Percentiles rank a stretch among this genome's conserved stretches.
Evolutionary conservation across 352 stramenopile species (phyloP).

Genomic region (Globisporangium nodosum): DNA sequence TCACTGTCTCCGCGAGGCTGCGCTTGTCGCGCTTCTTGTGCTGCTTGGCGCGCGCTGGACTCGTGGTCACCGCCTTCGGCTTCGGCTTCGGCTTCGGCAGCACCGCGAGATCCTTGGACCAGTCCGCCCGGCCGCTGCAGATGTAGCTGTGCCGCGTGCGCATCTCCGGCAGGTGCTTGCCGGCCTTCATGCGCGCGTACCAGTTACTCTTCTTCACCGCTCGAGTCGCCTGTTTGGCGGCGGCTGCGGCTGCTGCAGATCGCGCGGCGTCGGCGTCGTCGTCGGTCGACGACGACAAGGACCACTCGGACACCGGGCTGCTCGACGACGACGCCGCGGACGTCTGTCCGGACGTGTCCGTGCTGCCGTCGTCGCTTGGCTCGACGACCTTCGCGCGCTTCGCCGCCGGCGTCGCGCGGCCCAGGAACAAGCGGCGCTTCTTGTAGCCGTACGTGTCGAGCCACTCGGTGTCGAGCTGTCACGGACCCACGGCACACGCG

Average conservation of each 20-base stretch:
- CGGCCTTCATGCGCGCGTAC: constrained; percentile 43
- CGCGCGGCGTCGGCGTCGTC: constrained; percentile 26
- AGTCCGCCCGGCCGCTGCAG: constrained; percentile 57
- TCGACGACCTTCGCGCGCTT: constrained; percentile 7
- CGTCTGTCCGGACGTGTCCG: constrained; percentile 1
- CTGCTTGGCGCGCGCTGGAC: background rate
- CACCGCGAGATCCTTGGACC: constrained; percentile 33
- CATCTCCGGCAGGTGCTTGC: constrained; percentile 50
- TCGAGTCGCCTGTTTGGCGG: constrained; percentile 7
- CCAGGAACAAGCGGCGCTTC: constrained; percentile 61
- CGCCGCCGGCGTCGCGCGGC: constrained; percentile 18
- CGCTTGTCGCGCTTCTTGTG: too few relatives aligned
- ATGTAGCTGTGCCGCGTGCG: constrained; percentile 50
- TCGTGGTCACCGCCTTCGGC: background rate
- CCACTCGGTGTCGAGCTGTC: constrained; percentile 57
- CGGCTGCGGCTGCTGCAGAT: constrained; percentile 9
- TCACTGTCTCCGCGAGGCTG: background rate
- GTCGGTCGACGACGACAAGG: constrained; percentile 27
- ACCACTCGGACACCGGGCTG: constrained; percentile 44
- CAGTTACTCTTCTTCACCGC: constrained; percentile 27
- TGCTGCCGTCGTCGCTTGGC: background rate
- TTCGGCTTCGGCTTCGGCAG: constrained; percentile 15
- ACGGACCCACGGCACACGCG: constrained; percentile 1
- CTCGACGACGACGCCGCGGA: constrained; percentile 21
- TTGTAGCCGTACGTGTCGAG: constrained; percentile 55